phyloP scores from a whole-genome alignment of 176 grass and related monocot genomes.

The Carex myosuroides region DNA sequence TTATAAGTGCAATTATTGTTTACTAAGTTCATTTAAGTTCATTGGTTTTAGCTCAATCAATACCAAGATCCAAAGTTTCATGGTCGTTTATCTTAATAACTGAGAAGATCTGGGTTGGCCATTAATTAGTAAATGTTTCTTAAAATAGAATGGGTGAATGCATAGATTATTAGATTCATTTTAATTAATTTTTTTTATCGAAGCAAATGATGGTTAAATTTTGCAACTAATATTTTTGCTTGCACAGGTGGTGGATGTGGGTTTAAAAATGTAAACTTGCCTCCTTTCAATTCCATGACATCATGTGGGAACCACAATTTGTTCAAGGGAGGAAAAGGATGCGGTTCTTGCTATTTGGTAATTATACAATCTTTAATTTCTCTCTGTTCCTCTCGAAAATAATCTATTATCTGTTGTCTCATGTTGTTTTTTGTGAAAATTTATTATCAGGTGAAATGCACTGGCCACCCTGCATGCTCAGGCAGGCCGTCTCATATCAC shows the following conservation, averaged over 20 bases:
- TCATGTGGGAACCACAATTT: slow-evolving; percentile 76
- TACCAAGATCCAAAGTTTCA: not conserved
- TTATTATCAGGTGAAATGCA: slow-evolving; percentile 50
- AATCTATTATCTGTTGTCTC: not conserved
- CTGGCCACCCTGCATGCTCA: slow-evolving; percentile 38
- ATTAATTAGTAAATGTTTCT: not conserved
- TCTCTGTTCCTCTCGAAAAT: not conserved
- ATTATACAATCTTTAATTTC: not conserved
- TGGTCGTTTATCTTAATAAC: not conserved
- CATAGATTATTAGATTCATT: not conserved
- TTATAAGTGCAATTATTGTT: not conserved
- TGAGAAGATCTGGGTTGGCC: not conserved
- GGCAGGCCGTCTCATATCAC: slow-evolving; percentile 46
- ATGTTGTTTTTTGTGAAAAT: not conserved
- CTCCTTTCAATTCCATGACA: slow-evolving; percentile 68
- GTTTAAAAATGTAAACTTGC: slow-evolving; percentile 58
- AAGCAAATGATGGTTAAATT: not conserved
- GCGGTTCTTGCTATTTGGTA: slow-evolving; percentile 82
- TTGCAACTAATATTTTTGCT: not conserved
- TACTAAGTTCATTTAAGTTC: not conserved
- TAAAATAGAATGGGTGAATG: not conserved
- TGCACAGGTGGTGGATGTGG: slow-evolving; percentile 73
- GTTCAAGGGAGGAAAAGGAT: slow-evolving; percentile 83
- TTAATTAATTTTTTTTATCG: not conserved
- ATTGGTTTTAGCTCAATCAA: not conserved